Evolutionary conservation across 2,329 filamentous ascomycete species (phyloP).

Genomic region (Sporothrix phasma): DNA sequence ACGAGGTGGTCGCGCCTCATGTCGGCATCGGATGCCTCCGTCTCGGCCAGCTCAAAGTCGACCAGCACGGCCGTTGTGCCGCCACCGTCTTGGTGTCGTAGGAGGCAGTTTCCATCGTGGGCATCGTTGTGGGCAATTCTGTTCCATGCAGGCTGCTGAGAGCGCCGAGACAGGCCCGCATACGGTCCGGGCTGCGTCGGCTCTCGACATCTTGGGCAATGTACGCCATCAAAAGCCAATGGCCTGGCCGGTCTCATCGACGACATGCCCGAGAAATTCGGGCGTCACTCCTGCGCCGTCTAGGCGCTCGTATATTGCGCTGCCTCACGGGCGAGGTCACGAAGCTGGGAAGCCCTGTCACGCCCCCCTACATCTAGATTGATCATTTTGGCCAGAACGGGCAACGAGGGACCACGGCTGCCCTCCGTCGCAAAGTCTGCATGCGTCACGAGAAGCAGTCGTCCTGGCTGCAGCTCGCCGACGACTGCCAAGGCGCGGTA

Average conservation of each 20-base stretch:
- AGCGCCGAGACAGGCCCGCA: constrained; percentile 10
- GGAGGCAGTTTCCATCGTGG: constrained; percentile 18
- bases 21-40: neutral
- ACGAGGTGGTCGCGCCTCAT: constrained; percentile 14
- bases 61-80: constrained; percentile 15
- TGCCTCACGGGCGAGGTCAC: constrained; percentile 10
- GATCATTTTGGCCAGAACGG: constrained; percentile 15
- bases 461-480: constrained; percentile 11
- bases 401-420: too few relatives aligned
- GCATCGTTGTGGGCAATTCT: constrained; percentile 17
- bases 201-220: neutral
- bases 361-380: neutral
- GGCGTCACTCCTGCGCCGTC: constrained; percentile 10
- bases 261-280: constrained; percentile 15
- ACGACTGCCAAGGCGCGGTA: constrained; percentile 5
- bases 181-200: neutral
- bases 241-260: neutral
- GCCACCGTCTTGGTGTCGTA: constrained; percentile 2
- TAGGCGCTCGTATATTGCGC: constrained; percentile 12
- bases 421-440: constrained; percentile 1
- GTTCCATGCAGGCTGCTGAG: constrained; percentile 15
- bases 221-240: constrained; percentile 17
- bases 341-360: neutral
- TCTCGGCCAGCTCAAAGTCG: constrained; percentile 19
- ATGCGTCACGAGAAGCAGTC: constrained; percentile 15